A percentile compares a stretch with the other conserved stretches of the same genome.
Evolutionary conservation across 2,329 filamentous ascomycete genomes (phyloP).

Genomic region (Colletotrichum sp.): DNA sequence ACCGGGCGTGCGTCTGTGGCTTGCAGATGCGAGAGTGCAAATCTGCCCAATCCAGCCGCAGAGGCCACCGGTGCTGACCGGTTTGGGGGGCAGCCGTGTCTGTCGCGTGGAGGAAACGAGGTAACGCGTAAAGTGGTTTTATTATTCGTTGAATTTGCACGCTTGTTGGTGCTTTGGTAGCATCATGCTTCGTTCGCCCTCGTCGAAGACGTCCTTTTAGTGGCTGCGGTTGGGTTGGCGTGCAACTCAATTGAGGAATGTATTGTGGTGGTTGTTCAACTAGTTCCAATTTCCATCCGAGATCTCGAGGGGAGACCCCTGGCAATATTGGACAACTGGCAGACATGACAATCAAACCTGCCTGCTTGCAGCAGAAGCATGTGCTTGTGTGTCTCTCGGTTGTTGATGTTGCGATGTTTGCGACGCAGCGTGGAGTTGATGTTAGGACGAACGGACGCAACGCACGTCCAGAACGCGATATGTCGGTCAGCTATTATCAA

Average conservation of each 20-base stretch:
- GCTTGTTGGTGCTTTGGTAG: neutral
- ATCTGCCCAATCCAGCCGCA: neutral
- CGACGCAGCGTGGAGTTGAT: neutral
- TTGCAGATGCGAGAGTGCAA: conserved; percentile 22
- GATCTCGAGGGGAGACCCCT: conserved; percentile 21
- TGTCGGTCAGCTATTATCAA: neutral
- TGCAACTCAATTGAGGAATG: conserved; percentile 13
- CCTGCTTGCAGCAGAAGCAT: conserved; percentile 10
- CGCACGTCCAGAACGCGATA: neutral
- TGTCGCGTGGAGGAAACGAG: conserved; percentile 4
- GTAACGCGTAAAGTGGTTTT: conserved; percentile 21
- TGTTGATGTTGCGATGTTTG: neutral
- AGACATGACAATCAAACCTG: conserved; percentile 19
- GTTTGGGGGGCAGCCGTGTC: conserved; percentile 10
- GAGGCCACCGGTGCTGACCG: neutral
- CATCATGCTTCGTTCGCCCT: neutral
- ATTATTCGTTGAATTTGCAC: neutral
- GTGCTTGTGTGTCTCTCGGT: conserved; percentile 10
- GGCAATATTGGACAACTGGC: conserved; percentile 20
- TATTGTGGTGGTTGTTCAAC: neutral
- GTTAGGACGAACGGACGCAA: neutral
- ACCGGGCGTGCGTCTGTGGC: conserved; percentile 11
- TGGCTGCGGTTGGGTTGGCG: neutral
- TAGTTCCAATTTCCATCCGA: conserved; percentile 13
- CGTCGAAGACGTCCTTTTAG: neutral